phyloP scores from a whole-genome alignment of 2,329 filamentous ascomycete species.

The Penicillium sp. region DNA sequence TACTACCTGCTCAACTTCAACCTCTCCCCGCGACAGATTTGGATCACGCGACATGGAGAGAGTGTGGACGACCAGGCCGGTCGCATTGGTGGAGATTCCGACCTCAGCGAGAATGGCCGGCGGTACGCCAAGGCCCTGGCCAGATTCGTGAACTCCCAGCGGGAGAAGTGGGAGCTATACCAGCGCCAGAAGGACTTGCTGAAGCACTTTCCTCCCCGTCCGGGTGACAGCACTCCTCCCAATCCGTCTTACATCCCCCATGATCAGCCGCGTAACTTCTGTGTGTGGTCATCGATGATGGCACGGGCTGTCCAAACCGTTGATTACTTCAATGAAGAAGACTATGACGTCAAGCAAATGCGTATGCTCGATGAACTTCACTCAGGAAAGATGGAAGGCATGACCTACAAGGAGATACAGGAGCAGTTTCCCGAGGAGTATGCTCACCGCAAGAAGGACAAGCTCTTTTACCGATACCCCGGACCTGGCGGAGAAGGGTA shows the following conservation, averaged over 20 bases:
- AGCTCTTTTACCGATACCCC: slow-evolving; percentile 94
- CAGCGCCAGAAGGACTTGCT: slow-evolving; percentile 76
- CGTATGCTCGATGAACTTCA: slow-evolving; percentile 97
- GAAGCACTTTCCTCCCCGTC: slow-evolving; percentile 82
- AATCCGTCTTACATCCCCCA: slow-evolving; percentile 72
- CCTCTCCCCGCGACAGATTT: slow-evolving; percentile 90
- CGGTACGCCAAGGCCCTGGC: slow-evolving; percentile 78
- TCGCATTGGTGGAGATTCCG: slow-evolving; percentile 88
- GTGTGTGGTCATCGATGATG: slow-evolving; percentile 98
- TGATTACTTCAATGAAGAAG: slow-evolving; percentile 89
- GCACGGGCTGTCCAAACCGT: slow-evolving; percentile 85
- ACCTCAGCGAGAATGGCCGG: slow-evolving; percentile 76
- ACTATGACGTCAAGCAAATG: slow-evolving; percentile 96
- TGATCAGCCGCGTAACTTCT: slow-evolving; percentile 79
- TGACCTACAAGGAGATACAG: slow-evolving; percentile 91
- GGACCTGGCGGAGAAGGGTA: slow-evolving; percentile 96
- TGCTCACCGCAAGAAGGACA: slow-evolving; percentile 74
- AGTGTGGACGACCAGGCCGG: slow-evolving; percentile 83
- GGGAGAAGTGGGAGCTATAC: slow-evolving; percentile 77
- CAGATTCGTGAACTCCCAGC: slow-evolving; percentile 78
- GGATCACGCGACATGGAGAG: slow-evolving; percentile 95
- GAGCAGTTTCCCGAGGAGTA: slow-evolving; percentile 80
- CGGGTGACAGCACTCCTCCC: slow-evolving; percentile 89
- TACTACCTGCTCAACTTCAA: slow-evolving; percentile 98
- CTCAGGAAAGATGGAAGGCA: slow-evolving; percentile 86